Conservation (phyloP, 768 basidiomycete genomes). For the Amanita molliuscula region DNA sequence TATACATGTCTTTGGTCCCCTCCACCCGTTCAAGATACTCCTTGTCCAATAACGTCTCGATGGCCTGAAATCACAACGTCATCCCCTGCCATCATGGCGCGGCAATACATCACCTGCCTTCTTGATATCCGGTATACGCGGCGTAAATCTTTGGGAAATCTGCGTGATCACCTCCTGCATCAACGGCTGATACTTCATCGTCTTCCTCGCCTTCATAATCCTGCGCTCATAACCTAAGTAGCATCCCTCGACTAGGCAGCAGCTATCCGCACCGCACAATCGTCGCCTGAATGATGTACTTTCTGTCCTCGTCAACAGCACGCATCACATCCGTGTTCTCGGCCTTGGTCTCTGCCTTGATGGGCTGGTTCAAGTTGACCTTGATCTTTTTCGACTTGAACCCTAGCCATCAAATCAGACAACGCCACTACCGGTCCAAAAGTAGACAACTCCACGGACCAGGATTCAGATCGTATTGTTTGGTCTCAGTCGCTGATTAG, state of each 20-base stretch:
- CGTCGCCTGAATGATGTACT: conserved; percentile 91
- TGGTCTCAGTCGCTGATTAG: conserved; percentile 79
- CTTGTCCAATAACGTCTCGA: conserved; percentile 90
- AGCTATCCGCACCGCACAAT: conserved; percentile 56
- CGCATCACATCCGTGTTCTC: conserved; percentile 85
- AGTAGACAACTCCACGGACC: conserved; percentile 19
- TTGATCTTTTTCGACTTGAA: conserved; percentile 94
- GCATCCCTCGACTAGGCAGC: not conserved
- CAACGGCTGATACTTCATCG: conserved; percentile 86
- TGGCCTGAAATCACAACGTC: too few species aligned
- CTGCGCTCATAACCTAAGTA: conserved; percentile 30
- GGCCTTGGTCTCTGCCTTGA: conserved; percentile 90
- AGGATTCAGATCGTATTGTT: conserved; percentile 92
- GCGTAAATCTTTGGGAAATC: conserved; percentile 78
- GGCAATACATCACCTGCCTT: too few species aligned
- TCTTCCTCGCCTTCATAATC: conserved; percentile 93
- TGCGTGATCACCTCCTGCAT: conserved; percentile 88
- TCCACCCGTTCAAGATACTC: conserved; percentile 96
- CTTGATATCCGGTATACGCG: conserved; percentile 94
- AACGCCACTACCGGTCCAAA: conserved; percentile 17
- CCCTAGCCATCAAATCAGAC: conserved; percentile 33
- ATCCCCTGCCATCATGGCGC: too few species aligned
- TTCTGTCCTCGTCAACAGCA: conserved; percentile 93
- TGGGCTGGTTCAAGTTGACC: conserved; percentile 82
- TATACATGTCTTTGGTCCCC: conserved; percentile 78